phyloP scores from a whole-genome alignment of 305 asterid species.

The Solanum hybrid region DNA sequence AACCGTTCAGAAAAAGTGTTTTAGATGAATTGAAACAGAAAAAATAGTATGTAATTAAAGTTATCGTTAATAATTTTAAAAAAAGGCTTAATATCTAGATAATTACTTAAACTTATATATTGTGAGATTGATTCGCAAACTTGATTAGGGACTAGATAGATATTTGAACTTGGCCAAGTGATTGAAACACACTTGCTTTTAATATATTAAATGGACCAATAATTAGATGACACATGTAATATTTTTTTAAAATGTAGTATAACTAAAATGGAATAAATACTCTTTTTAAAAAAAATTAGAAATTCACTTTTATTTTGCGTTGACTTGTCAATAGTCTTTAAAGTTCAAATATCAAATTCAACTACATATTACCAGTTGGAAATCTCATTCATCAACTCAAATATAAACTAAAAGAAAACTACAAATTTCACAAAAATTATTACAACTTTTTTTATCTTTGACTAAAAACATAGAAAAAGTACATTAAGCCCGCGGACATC shows the following conservation, averaged over 20 bases:
- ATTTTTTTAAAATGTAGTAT: too few relatives aligned
- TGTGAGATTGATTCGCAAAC: background rate
- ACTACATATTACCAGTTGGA: background rate
- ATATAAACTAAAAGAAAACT: background rate
- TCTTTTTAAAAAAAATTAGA: too few relatives aligned
- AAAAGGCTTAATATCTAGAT: background rate
- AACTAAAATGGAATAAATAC: too few relatives aligned
- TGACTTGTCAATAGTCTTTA: background rate
- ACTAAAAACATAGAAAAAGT: background rate
- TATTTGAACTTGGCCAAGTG: too few relatives aligned
- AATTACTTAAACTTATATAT: background rate
- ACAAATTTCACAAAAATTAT: background rate
- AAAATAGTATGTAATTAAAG: background rate
- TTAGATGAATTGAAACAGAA: rapidly evolving
- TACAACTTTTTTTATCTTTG: too few relatives aligned
- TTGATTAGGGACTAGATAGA: too few relatives aligned
- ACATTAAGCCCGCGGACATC: background rate
- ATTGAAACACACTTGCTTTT: background rate
- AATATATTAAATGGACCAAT: background rate
- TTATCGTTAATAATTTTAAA: background rate
- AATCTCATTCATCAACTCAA: background rate
- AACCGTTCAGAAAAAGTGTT: background rate
- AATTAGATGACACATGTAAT: background rate
- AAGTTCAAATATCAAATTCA: background rate
- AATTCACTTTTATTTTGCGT: background rate